Evolutionary conservation across 1,284 basidiomycete species (phyloP).

Genomic region (Ustilago curta): DNA sequence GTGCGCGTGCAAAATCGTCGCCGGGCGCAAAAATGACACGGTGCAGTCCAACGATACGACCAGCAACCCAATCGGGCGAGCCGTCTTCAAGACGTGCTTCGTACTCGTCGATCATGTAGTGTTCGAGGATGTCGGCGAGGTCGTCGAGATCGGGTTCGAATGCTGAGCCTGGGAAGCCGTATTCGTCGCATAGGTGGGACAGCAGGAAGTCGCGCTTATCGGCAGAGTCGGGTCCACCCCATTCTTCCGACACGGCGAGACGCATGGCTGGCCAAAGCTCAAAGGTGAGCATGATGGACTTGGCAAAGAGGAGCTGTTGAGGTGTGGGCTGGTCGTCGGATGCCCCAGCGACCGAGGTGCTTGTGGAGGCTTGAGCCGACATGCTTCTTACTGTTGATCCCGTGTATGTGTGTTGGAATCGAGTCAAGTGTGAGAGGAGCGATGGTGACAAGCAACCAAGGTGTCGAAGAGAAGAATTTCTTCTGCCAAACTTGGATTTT

Average conservation of each 20-base stretch:
- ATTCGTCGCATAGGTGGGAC: constrained; percentile 62
- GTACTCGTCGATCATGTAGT: constrained; percentile 65
- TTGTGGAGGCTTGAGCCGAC: constrained; percentile 28
- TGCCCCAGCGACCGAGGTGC: constrained; percentile 6
- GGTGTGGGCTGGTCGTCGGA: constrained; percentile 40
- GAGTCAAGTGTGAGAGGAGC: no score
- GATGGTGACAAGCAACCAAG: no score
- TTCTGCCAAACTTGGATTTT: constrained; percentile 4
- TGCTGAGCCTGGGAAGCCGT: constrained; percentile 48
- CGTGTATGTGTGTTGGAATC: background rate
- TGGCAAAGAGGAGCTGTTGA: constrained; percentile 65
- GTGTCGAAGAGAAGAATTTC: constrained; percentile 8
- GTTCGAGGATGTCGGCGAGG: constrained; percentile 59
- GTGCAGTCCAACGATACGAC: constrained; percentile 54
- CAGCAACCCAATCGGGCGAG: constrained; percentile 56
- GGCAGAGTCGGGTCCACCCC: constrained; percentile 63
- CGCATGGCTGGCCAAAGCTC: constrained; percentile 67
- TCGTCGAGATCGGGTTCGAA: constrained; percentile 63
- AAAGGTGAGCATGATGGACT: constrained; percentile 60
- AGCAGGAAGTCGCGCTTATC: constrained; percentile 64
- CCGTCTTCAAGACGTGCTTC: constrained; percentile 65
- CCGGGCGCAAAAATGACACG: constrained; percentile 53
- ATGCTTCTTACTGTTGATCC: constrained; percentile 3
- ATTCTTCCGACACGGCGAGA: constrained; percentile 63
- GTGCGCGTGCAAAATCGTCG: constrained; percentile 33